phyloP scores from a whole-genome alignment of 371 early-diverging fungal genomes.

The Dentiscutata heterogama region DNA sequence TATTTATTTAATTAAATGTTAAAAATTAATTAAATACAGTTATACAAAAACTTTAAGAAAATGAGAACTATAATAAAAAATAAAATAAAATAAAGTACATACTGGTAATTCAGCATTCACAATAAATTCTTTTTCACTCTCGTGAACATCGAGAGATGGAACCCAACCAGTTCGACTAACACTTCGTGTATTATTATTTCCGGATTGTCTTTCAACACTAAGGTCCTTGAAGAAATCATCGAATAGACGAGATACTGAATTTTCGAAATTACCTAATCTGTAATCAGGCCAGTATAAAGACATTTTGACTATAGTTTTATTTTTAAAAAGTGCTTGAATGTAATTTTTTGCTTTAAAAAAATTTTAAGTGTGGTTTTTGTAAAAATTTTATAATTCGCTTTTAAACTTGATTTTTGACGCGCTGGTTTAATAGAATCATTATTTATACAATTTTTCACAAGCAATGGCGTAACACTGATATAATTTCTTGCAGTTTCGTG shows the following conservation, averaged over 20 bases:
- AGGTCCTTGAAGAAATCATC: conserved; percentile 30
- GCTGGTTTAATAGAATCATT: too few relatives aligned
- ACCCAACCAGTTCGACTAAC: neutral
- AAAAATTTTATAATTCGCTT: too few relatives aligned
- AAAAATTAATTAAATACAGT: neutral
- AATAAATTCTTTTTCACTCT: conserved; percentile 56
- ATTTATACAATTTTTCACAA: too few relatives aligned
- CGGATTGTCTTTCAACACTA: neutral
- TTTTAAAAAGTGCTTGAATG: neutral
- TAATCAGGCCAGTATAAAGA: neutral
- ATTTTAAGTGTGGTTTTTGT: too few relatives aligned
- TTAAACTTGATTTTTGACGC: too few relatives aligned
- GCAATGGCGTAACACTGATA: too few relatives aligned
- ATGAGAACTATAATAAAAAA: too few relatives aligned
- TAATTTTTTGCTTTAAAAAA: too few relatives aligned
- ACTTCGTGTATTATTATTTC: neutral
- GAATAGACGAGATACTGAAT: conserved; percentile 8
- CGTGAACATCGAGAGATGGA: conserved; percentile 57
- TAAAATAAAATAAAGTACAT: neutral
- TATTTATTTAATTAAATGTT: neutral
- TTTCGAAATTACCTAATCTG: conserved; percentile 20
- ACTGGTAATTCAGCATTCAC: conserved; percentile 62
- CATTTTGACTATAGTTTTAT: neutral
- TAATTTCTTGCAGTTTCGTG: too few relatives aligned
- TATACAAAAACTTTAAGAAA: neutral